phyloP scores from a whole-genome alignment of 257 asterid species.

The Thymus mandschuricus region DNA sequence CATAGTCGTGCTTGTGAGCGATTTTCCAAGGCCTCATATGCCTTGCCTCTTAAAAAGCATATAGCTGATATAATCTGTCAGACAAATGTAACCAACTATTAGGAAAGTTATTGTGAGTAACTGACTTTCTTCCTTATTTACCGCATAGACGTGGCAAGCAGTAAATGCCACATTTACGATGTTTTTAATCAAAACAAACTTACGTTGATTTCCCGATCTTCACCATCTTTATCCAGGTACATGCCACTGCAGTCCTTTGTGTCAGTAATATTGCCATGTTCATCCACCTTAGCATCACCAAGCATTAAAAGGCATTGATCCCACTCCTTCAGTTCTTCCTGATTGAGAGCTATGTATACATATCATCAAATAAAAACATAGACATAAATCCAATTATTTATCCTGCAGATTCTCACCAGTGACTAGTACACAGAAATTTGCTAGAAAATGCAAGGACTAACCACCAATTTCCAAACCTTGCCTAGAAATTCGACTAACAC shows the following conservation, averaged over 20 bases:
- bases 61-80: slow-evolving; percentile 89
- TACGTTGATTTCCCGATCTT: slow-evolving; percentile 98
- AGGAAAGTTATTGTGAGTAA: slow-evolving; percentile 1
- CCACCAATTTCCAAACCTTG: slow-evolving; percentile 9
- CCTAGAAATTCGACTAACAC: background rate
- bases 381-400: background rate
- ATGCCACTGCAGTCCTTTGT: slow-evolving; percentile 72
- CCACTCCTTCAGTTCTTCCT: slow-evolving; percentile 99
- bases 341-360: slow-evolving; percentile 2
- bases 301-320: slow-evolving; percentile 93
- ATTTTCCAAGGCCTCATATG: slow-evolving; percentile 93
- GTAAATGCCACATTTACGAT: slow-evolving; percentile 27
- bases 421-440: slow-evolving; percentile 6
- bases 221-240: slow-evolving; percentile 91
- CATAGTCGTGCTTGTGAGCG: slow-evolving; percentile 92
- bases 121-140: background rate
- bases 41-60: slow-evolving; percentile 97
- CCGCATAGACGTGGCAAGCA: slow-evolving; percentile 24
- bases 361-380: background rate
- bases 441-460: slow-evolving; percentile 12
- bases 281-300: slow-evolving; percentile 95
- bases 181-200: slow-evolving; percentile 37
- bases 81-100: slow-evolving; percentile 32
- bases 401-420: slow-evolving; percentile 16
- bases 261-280: slow-evolving; percentile 85